phyloP scores from a whole-genome alignment of 1,284 basidiomycete species.

The Bondarzewia mesenterica region DNA sequence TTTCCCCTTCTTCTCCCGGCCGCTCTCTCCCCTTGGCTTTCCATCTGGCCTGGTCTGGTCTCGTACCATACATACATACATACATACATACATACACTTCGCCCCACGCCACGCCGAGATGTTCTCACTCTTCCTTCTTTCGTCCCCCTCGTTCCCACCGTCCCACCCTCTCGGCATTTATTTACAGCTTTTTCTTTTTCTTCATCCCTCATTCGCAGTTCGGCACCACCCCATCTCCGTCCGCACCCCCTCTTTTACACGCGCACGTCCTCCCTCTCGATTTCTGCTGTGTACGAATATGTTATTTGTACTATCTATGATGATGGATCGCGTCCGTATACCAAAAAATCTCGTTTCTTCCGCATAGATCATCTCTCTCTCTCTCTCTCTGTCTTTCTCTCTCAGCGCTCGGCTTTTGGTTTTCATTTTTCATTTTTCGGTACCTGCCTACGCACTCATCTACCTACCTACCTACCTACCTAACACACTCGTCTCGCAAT shows the following conservation, averaged over 20 bases:
- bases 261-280: neutral
- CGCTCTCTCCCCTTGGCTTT: neutral
- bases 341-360: constrained; percentile 3
- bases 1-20: neutral
- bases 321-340: too few relatives aligned
- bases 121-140: neutral
- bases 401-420: neutral
- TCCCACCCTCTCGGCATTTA: neutral
- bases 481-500: too few relatives aligned
- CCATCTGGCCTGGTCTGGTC: too few relatives aligned
- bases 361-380: constrained; percentile 2
- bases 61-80: too few relatives aligned
- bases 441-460: neutral
- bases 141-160: neutral
- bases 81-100: neutral
- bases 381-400: neutral
- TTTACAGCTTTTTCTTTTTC: neutral
- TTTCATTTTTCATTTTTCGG: neutral
- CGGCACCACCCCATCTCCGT: neutral
- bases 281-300: constrained; percentile 13
- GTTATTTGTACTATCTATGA: constrained; percentile 22
- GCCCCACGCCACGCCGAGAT: neutral
- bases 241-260: neutral
- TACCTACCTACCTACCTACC: too few relatives aligned
- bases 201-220: neutral